phyloP scores from a whole-genome alignment of 2,329 filamentous ascomycete genomes.

The Pseudocercospora crystallina region DNA sequence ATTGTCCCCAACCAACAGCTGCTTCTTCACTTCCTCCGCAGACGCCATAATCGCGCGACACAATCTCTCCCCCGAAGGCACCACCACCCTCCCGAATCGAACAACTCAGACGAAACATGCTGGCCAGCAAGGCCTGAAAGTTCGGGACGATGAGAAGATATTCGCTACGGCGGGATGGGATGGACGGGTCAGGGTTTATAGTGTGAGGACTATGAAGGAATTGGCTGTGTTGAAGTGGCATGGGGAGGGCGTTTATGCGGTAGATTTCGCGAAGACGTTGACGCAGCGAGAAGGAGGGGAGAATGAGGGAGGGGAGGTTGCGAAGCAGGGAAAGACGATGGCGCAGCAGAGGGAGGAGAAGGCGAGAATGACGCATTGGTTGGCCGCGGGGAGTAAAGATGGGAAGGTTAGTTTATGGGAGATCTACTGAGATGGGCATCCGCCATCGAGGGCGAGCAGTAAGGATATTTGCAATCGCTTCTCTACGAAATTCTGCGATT shows the following conservation, averaged over 20 bases:
- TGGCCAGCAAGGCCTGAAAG: slow-evolving; percentile 77
- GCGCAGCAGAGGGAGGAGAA: slow-evolving; percentile 46
- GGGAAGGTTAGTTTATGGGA: slow-evolving; percentile 96
- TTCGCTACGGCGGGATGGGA: slow-evolving; percentile 96
- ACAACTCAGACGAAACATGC: slow-evolving; percentile 76
- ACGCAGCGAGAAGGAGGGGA: not conserved
- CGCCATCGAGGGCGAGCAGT: no score
- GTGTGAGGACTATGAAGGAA: slow-evolving; percentile 74
- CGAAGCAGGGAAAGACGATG: slow-evolving; percentile 25
- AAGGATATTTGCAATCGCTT: no score
- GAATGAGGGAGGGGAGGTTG: slow-evolving; percentile 1
- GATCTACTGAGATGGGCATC: slow-evolving; percentile 75
- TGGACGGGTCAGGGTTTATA: slow-evolving; percentile 74
- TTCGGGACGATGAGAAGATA: slow-evolving; percentile 78
- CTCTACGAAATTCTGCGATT: no score
- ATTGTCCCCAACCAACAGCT: slow-evolving; percentile 43
- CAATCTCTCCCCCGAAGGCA: slow-evolving; percentile 47
- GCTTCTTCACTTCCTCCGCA: slow-evolving; percentile 77
- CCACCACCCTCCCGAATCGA: slow-evolving; percentile 34
- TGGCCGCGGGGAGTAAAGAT: slow-evolving; percentile 89
- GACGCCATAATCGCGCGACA: slow-evolving; percentile 79
- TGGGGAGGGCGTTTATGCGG: slow-evolving; percentile 78
- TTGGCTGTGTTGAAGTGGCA: slow-evolving; percentile 95
- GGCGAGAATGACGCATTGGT: slow-evolving; percentile 76
- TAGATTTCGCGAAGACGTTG: slow-evolving; percentile 63